A percentile compares a stretch with the other conserved stretches of the same genome.
phyloP scores from a whole-genome alignment of 176 grass and related monocot species.

The Aegilops sharonensis region DNA sequence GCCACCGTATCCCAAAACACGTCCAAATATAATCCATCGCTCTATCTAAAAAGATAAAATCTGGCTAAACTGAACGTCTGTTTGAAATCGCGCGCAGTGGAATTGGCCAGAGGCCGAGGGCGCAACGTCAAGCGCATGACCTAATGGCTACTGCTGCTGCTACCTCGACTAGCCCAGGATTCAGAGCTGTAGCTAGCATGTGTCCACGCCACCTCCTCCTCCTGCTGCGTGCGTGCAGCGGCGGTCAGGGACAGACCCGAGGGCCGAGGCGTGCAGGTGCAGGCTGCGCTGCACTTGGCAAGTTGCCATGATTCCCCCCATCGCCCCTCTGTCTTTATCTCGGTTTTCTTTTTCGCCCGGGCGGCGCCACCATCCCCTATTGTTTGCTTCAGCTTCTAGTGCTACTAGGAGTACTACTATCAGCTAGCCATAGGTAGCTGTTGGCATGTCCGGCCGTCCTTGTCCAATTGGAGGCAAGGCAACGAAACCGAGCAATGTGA shows the following conservation, averaged over 20 bases:
- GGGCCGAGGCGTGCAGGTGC: not conserved
- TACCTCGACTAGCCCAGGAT: constrained; percentile 26
- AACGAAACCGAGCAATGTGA: not conserved
- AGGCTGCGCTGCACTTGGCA: not conserved
- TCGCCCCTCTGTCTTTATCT: not conserved
- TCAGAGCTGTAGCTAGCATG: not conserved
- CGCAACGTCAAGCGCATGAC: not conserved
- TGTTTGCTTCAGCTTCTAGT: not conserved
- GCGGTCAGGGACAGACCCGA: not conserved
- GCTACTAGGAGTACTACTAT: not conserved
- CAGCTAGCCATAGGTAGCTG: not conserved
- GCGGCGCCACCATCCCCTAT: not conserved
- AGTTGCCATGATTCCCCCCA: not conserved
- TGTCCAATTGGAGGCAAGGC: not conserved
- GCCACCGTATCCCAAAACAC: too few species aligned
- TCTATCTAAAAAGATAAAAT: too few species aligned
- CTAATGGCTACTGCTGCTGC: not conserved
- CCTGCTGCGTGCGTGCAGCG: not conserved
- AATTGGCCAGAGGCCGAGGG: not conserved
- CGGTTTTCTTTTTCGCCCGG: not conserved
- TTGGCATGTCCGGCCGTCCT: not conserved
- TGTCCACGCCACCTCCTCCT: not conserved
- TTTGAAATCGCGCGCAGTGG: too few species aligned
- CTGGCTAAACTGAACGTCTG: too few species aligned
- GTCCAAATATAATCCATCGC: too few species aligned